These are phyloP conservation scores for Candida neerlandica DNA, from an alignment of 1,139 yeast genomes.

Conservation along the genomic window DNA sequence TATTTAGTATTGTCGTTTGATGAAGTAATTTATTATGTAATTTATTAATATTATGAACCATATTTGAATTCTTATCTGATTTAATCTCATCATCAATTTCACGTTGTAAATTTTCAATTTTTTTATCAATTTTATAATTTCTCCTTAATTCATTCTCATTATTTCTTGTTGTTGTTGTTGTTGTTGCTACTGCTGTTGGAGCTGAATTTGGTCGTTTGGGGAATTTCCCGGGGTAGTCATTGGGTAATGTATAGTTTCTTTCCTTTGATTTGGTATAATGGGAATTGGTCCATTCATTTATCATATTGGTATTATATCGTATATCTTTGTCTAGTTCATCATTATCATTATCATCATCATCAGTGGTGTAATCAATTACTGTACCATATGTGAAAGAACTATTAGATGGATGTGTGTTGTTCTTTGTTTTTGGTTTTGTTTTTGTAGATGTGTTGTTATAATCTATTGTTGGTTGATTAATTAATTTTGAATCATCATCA, in stretches of 20 bases:
- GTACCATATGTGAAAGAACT: not conserved
- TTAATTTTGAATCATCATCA: slow-evolving; percentile 24
- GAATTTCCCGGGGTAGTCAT: slow-evolving; percentile 27
- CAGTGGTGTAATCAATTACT: slow-evolving; percentile 8
- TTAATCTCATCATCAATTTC: slow-evolving; percentile 21
- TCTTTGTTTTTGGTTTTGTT: not conserved
- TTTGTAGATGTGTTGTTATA: slow-evolving; percentile 29
- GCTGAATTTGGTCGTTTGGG: slow-evolving; percentile 5
- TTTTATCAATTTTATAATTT: slow-evolving; percentile 10
- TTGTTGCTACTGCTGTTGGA: slow-evolving; percentile 1
- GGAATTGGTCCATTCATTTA: slow-evolving; percentile 11
- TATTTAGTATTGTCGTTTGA: slow-evolving; percentile 25
- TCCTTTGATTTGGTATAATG: slow-evolving; percentile 8
- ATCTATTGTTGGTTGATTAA: slow-evolving; percentile 43
- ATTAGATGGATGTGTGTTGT: not conserved
- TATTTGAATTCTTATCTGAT: slow-evolving; percentile 10
- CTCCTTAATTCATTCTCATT: not conserved
- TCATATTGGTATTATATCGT: slow-evolving; percentile 15
- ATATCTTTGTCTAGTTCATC: slow-evolving; percentile 26
- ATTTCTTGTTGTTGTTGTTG: not conserved
- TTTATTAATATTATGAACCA: slow-evolving; percentile 14
- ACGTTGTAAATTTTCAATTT: slow-evolving; percentile 18
- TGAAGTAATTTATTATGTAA: slow-evolving; percentile 18
- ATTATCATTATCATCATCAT: slow-evolving; percentile 15
- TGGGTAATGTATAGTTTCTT: slow-evolving; percentile 19